Percentiles rank a stretch among this genome's conserved stretches.
These are phyloP conservation scores for Colletotrichum chlorophyti DNA, from an alignment of 2,329 filamentous ascomycete species.

Conservation along the genomic window DNA sequence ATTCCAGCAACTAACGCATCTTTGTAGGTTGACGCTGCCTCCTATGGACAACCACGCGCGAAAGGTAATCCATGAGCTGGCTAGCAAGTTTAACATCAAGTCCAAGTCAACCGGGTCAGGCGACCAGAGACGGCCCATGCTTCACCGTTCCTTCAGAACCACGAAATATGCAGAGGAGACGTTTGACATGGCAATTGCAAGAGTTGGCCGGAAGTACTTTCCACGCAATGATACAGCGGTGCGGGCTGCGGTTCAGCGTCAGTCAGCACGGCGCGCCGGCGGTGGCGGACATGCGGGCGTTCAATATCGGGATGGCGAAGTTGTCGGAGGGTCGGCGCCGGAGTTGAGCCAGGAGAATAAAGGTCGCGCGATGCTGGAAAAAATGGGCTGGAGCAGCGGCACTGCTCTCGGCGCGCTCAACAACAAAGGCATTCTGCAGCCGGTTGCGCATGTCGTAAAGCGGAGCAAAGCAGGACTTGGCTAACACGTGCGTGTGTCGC, in stretches of 20 bases:
- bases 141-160: conserved; percentile 78
- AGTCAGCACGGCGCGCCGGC: conserved; percentile 21
- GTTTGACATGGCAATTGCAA: conserved; percentile 55
- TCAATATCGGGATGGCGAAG: conserved; percentile 81
- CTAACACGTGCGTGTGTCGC: conserved; percentile 34
- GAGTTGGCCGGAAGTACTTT: conserved; percentile 61
- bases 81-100: conserved; percentile 76
- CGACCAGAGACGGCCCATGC: conserved; percentile 74
- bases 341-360: conserved; percentile 85
- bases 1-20: not conserved
- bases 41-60: conserved; percentile 83
- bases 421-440: conserved; percentile 88
- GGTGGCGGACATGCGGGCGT: conserved; percentile 47
- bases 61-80: conserved; percentile 81
- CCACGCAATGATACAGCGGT: conserved; percentile 52
- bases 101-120: conserved; percentile 84
- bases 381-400: conserved; percentile 95
- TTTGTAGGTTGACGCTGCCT: conserved; percentile 71
- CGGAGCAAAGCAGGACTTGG: conserved; percentile 84
- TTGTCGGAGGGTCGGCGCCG: conserved; percentile 84
- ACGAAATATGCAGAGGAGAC: conserved; percentile 62
- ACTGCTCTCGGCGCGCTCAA: conserved; percentile 81
- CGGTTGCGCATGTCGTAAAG: conserved; percentile 87
- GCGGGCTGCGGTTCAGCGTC: not conserved
- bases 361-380: conserved; percentile 87